A percentile compares a stretch with the other conserved stretches of the same genome.
Evolutionary conservation across 2,329 filamentous ascomycete species (phyloP).

Genomic region (Claviceps purpurea): DNA sequence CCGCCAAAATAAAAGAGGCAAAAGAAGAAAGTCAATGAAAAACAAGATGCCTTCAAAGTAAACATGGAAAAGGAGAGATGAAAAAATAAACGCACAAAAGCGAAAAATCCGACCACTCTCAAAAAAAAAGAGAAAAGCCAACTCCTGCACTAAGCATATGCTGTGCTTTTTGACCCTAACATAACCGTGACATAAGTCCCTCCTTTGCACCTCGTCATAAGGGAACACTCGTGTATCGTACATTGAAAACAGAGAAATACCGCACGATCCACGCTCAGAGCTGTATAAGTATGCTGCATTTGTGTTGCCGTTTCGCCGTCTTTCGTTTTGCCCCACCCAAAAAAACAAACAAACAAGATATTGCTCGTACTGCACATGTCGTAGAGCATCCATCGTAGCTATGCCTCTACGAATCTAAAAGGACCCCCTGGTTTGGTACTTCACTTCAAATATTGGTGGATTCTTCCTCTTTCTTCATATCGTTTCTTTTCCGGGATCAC

Average conservation of each 20-base stretch:
- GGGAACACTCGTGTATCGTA: slow-evolving; percentile 19
- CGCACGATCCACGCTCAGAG: slow-evolving; percentile 10
- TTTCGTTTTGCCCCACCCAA: slow-evolving; percentile 16
- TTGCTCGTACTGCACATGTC: neutral
- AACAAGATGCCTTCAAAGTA: neutral
- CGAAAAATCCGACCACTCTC: neutral
- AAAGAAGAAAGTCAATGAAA: neutral
- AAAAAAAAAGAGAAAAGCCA: slow-evolving; percentile 1
- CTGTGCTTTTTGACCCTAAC: slow-evolving; percentile 3
- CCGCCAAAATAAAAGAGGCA: neutral
- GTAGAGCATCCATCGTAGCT: slow-evolving; percentile 7
- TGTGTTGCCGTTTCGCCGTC: neutral
- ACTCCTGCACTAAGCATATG: slow-evolving; percentile 5
- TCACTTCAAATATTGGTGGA: neutral
- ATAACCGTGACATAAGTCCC: slow-evolving; percentile 8
- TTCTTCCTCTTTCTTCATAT: neutral
- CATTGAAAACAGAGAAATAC: slow-evolving; percentile 24
- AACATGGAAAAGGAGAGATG: neutral
- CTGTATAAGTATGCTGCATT: neutral
- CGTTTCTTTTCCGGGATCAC: neutral
- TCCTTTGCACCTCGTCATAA: slow-evolving; percentile 11
- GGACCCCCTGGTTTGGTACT: neutral
- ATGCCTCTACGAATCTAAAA: slow-evolving; percentile 5
- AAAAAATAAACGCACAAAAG: neutral
- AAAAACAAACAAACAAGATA: slow-evolving; percentile 6